Base-by-base conservation (phyloP, 257 asterid genomes). In the Solanum medicagineum region DNA sequence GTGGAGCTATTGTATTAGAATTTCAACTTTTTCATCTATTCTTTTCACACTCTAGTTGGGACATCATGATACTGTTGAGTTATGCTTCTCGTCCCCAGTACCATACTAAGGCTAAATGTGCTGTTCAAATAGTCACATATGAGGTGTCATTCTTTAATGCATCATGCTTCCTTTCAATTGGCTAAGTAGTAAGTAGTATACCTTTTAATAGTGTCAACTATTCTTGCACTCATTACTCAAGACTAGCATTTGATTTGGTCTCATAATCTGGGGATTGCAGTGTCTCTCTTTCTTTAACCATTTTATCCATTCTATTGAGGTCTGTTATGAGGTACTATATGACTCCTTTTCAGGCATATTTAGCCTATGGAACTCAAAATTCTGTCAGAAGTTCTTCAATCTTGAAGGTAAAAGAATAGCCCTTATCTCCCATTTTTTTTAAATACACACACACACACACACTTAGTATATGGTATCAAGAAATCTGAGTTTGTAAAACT, bases 321-420 rank as follows among this genome's bases (percentile, higher is more conserved):
- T 16, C 65, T 26, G 63, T 53, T 51, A 51, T 15, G 83, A 51
- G 47, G 47, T 77, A 16, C 49, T 53, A 16, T 51, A 15, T 53
- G 65, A 53, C 22, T 82, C 44, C 77, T 82, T 89, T 89, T 89
- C 96, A 96, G 98, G 98, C 96, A 40, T 94, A 92, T 91, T 88
- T 96, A 87, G 99, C 98, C 47, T 96, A 96, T 80, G 99, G 97
- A 89, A 91, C 97, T 85, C 95, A 93, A 81, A 91, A 87, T 89
- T 88, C 88, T 83, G 92, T 90, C n/a, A 95, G 90, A 88, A 91
- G 90, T 86, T 73, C 92, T 85, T 91, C 92, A 86, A 85, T 96
- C 55, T 80, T 89, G 87, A 96, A 94, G 99, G 99, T 94, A 88
- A 83, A 16, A 15, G 29, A n/a, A 66, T 49, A 42, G 24, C 29